A percentile compares a stretch with the other conserved stretches of the same genome.
phyloP scores from a whole-genome alignment of 768 basidiomycete genomes.

The Russula virescens region DNA sequence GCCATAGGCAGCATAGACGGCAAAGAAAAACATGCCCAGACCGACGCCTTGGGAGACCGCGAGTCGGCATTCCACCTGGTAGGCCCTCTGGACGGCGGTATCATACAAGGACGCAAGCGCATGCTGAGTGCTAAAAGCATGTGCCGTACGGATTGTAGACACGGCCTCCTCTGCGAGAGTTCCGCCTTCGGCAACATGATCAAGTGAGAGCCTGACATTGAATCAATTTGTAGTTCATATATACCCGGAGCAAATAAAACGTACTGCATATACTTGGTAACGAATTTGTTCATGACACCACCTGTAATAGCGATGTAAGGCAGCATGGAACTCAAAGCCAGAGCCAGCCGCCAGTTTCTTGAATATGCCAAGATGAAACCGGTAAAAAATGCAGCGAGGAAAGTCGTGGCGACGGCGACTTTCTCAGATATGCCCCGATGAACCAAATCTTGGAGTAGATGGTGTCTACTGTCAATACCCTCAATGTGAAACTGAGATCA shows the following conservation, averaged over 20 bases:
- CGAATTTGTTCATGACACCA: conserved; percentile 61
- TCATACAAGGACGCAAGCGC: conserved; percentile 61
- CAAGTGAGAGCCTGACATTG: conserved; percentile 49
- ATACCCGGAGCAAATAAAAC: conserved; percentile 24
- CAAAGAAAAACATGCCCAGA: conserved; percentile 62
- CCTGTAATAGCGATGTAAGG: conserved; percentile 79
- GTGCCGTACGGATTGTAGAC: conserved; percentile 77
- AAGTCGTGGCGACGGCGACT: conserved; percentile 62
- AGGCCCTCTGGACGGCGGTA: conserved; percentile 47
- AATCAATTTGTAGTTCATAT: conserved; percentile 8
- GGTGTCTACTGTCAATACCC: not conserved
- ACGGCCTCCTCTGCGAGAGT: conserved; percentile 87
- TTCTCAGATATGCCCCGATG: conserved; percentile 93
- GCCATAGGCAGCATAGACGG: conserved; percentile 67
- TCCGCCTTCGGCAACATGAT: conserved; percentile 69
- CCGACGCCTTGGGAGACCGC: conserved; percentile 55
- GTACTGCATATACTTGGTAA: conserved; percentile 60
- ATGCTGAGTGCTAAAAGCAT: conserved; percentile 79
- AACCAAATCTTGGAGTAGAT: conserved; percentile 63
- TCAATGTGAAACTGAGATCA: not conserved
- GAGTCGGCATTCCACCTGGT: conserved; percentile 44
- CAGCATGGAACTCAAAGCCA: conserved; percentile 75
- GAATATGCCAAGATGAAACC: conserved; percentile 75
- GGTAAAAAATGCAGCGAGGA: conserved; percentile 63
- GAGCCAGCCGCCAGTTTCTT: conserved; percentile 74